Percentiles rank a stretch among this genome's conserved stretches.
phyloP scores from a whole-genome alignment of 1,139 yeast genomes.

The Debaryomyces fabryi region DNA sequence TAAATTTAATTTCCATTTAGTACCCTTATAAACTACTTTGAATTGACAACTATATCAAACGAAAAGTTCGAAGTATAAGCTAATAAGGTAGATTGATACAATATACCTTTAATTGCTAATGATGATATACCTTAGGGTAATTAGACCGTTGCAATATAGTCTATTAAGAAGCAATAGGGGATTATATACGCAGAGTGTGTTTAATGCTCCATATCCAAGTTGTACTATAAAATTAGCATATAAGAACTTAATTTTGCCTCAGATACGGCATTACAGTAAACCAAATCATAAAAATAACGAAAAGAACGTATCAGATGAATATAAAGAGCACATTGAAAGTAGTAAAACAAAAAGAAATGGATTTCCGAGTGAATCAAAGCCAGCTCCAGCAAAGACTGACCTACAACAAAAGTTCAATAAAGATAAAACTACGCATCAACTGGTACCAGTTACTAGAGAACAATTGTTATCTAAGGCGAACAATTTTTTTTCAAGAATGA shows the following conservation, averaged over 20 bases:
- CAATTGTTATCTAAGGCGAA: constrained; percentile 57
- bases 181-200: background rate
- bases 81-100: background rate
- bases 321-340: background rate
- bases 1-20: background rate
- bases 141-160: background rate
- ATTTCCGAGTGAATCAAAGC: background rate
- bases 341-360: background rate
- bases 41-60: background rate
- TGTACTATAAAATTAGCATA: background rate
- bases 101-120: background rate
- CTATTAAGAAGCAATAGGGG: background rate
- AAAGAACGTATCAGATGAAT: background rate
- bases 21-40: background rate
- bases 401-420: background rate
- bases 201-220: background rate
- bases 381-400: background rate
- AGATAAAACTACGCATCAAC: constrained; percentile 7
- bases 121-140: background rate
- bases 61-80: background rate
- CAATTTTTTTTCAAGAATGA: constrained; percentile 50
- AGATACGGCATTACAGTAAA: constrained; percentile 1
- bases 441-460: constrained; percentile 37
- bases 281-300: background rate
- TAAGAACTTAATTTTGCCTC: background rate